Percentiles rank a stretch among this genome's conserved stretches.
Evolutionary conservation across 371 early-diverging fungal species (phyloP).

Genomic region (Mucor saturninus): DNA sequence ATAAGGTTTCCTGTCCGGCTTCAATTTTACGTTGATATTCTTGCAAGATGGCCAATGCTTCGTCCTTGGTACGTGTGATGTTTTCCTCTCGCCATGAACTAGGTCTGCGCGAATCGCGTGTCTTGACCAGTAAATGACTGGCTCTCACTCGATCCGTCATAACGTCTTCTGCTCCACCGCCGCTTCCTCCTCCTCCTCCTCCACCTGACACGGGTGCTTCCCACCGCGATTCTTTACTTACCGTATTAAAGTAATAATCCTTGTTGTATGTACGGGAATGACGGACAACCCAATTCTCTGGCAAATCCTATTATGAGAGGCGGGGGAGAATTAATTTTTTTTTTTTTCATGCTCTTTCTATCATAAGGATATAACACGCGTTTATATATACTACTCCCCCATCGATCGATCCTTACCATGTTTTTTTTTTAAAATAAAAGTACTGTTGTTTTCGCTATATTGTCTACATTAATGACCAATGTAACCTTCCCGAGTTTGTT

Average conservation of each 20-base stretch:
- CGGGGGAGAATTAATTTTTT: not conserved
- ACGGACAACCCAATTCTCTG: slow-evolving; percentile 78
- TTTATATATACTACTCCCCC: not conserved
- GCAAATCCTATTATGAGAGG: slow-evolving; percentile 46
- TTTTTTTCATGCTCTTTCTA: not conserved
- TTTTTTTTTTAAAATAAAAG: not conserved
- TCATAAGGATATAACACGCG: not conserved
- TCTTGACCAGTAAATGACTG: slow-evolving; percentile 93
- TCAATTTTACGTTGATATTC: slow-evolving; percentile 64
- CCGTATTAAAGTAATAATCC: slow-evolving; percentile 87
- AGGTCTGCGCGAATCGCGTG: slow-evolving; percentile 84
- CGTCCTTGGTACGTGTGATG: slow-evolving; percentile 87
- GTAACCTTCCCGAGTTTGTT: too few relatives aligned
- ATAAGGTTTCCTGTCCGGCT: slow-evolving; percentile 61
- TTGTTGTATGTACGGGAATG: slow-evolving; percentile 71
- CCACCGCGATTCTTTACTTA: slow-evolving; percentile 84
- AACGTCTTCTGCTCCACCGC: slow-evolving; percentile 12
- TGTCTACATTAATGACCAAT: too few relatives aligned
- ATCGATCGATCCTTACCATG: slow-evolving; percentile 2
- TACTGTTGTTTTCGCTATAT: not conserved
- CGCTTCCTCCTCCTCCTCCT: not conserved
- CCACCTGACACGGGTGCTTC: slow-evolving; percentile 61
- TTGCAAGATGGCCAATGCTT: slow-evolving; percentile 75
- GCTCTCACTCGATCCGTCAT: slow-evolving; percentile 71
- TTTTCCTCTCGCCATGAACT: slow-evolving; percentile 88